Conservation (phyloP, 805 yeast genomes). For the Spathaspora passalidarum region DNA sequence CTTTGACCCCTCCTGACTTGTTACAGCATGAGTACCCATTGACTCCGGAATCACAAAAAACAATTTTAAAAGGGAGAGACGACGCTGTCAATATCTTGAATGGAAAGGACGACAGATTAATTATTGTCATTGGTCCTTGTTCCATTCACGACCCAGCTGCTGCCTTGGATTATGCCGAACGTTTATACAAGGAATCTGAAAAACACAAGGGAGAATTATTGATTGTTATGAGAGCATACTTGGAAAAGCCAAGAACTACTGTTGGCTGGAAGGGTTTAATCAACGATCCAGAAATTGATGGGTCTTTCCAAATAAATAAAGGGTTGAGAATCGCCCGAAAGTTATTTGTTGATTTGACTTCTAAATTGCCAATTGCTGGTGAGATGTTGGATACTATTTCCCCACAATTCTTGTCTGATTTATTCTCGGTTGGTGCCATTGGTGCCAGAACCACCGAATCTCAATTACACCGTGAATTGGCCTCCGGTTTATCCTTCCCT, state of each 20-base stretch:
- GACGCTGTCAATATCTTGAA: slow-evolving; percentile 68
- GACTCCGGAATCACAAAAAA: slow-evolving; percentile 54
- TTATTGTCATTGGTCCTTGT: slow-evolving; percentile 95
- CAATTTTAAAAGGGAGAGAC: slow-evolving; percentile 73
- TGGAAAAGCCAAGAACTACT: slow-evolving; percentile 97
- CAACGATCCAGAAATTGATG: slow-evolving; percentile 95
- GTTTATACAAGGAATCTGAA: slow-evolving; percentile 56
- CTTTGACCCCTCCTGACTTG: slow-evolving; percentile 91
- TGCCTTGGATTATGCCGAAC: slow-evolving; percentile 81
- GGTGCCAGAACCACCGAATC: slow-evolving; percentile 99
- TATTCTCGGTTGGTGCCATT: slow-evolving; percentile 94
- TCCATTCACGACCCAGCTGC: slow-evolving; percentile 93
- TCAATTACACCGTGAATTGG: slow-evolving; percentile 94
- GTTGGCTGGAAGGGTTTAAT: slow-evolving; percentile 99
- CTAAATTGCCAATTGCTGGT: slow-evolving; percentile 86
- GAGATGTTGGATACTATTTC: slow-evolving; percentile 98
- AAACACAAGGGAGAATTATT: slow-evolving; percentile 71
- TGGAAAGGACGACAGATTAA: slow-evolving; percentile 82
- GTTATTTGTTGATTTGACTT: slow-evolving; percentile 79
- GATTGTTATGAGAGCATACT: slow-evolving; percentile 94
- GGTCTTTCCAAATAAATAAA: slow-evolving; percentile 89
- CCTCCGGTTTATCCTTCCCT: slow-evolving; percentile 96
- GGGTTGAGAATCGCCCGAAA: slow-evolving; percentile 88
- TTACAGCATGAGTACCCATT: slow-evolving; percentile 83
- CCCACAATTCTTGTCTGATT: slow-evolving; percentile 91